A percentile compares a stretch with the other conserved stretches of the same genome.
Conservation (phyloP, 495 filamentous ascomycete genomes). For the Penicillium bialowiezense region DNA sequence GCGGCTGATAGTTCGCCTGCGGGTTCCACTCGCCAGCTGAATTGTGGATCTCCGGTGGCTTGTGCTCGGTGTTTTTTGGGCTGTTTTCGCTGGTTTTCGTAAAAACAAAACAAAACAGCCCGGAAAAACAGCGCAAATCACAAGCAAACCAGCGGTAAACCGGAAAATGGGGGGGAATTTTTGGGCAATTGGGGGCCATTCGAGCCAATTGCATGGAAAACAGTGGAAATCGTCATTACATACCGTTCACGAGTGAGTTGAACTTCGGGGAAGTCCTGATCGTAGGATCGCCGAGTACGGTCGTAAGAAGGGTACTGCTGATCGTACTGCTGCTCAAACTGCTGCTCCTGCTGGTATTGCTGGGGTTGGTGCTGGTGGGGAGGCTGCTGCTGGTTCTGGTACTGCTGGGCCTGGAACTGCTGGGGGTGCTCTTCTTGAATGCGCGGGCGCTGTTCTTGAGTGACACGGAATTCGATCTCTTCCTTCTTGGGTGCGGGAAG, state of each 20-base stretch:
- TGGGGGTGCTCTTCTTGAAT: conserved; percentile 55
- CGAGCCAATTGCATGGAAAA: too few species aligned
- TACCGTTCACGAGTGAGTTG: conserved; percentile 57
- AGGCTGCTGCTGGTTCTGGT: neutral
- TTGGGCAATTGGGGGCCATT: too few species aligned
- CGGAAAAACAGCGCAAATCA: conserved; percentile 1
- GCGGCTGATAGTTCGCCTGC: conserved; percentile 2
- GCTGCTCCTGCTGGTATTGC: neutral
- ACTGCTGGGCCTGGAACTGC: conserved; percentile 1
- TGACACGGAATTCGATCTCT: conserved; percentile 68
- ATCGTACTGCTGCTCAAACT: conserved; percentile 2
- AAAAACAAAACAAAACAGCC: neutral
- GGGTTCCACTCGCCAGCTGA: neutral
- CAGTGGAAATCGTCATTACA: conserved; percentile 16
- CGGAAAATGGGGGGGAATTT: conserved; percentile 3
- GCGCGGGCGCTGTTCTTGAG: conserved; percentile 61
- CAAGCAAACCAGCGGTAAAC: conserved; percentile 1
- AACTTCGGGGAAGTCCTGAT: conserved; percentile 42
- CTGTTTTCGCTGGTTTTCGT: too few species aligned
- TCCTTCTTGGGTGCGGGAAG: conserved; percentile 73
- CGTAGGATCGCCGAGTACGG: conserved; percentile 9
- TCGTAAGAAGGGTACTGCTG: conserved; percentile 1
- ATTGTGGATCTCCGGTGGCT: conserved; percentile 2
- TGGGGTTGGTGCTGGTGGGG: neutral
- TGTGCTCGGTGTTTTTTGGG: too few species aligned